Base-by-base conservation (phyloP, 208 protist genomes). In the Porcisia deanei region DNA sequence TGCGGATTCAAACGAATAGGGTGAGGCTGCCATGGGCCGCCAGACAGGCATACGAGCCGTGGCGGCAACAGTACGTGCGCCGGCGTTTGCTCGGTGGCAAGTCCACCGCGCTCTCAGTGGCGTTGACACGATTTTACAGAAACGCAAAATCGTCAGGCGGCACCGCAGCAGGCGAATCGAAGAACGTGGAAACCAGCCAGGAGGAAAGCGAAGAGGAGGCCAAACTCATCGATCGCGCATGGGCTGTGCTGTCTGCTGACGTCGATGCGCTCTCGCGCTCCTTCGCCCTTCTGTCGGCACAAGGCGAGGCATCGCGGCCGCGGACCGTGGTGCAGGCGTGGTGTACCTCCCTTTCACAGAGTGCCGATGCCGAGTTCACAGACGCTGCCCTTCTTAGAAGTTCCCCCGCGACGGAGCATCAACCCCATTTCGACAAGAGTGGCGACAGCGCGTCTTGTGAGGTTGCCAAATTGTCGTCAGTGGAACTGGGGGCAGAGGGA, bases 211-310 rank as follows among this genome's bases (percentile, higher is more conserved):
- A 43, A 20, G 68, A 64, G 45, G 77, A 82, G 57, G 54, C 58
- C 8, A 52, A 30, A 30, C 66, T 82, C 39, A 67, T 82, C 39
- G 77, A 82, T 49, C 45, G 72, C n/a, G 77, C 67, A 45, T 82
- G 77, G 77, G 64, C 45, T 10, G 72, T 72, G 16, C 71, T 82
- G n/a, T 9, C 45, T 0, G 67, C 47, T 55, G 77, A 82, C 25
- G 66, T n/a, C 6, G 57, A 58, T 5, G 54, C 71, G 5, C 37
- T 75, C 22, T 39, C 41, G 22, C 58, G 20, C 12, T 63, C 25
- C 34, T 10, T 73, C 22, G n/a, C n/a, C n/a, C 22, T 39, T 9
- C 37, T 22, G 2, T 53, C 59, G 49, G 37, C 12, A 2, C 49
- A 47, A 54, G 39, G 34, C 41, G 54, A 73, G 16, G 37, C 52